Percentiles rank a stretch among this genome's conserved stretches.
Evolutionary conservation across 2,329 filamentous ascomycete genomes (phyloP).

Genomic region (Venturia carpophila): DNA sequence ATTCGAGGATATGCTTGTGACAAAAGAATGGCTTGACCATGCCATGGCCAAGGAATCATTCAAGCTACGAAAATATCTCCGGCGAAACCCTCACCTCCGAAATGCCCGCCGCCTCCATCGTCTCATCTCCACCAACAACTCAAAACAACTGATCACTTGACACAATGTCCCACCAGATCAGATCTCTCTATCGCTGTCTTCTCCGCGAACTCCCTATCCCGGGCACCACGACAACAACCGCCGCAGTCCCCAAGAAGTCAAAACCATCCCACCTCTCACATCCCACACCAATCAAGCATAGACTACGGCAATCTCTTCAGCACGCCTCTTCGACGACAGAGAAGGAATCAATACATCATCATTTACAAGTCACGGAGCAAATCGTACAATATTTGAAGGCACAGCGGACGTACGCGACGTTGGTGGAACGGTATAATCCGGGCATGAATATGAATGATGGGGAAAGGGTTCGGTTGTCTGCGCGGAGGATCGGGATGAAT

Average conservation of each 20-base stretch:
- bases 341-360: constrained; percentile 5
- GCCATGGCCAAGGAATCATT: neutral
- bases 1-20: neutral
- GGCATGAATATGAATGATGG: constrained; percentile 80
- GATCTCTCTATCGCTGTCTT: constrained; percentile 78
- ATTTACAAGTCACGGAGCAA: constrained; percentile 58
- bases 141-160: neutral
- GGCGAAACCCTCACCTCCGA: constrained; percentile 8
- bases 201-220: constrained; percentile 82
- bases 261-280: constrained; percentile 37
- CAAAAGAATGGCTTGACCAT: neutral
- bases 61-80: neutral
- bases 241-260: constrained; percentile 39
- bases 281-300: constrained; percentile 62
- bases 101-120: constrained; percentile 23
- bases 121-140: constrained; percentile 26
- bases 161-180: constrained; percentile 36
- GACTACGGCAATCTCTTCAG: constrained; percentile 58
- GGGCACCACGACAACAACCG: constrained; percentile 27
- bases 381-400: constrained; percentile 71
- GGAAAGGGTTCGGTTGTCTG: constrained; percentile 75
- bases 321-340: constrained; percentile 19
- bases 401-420: constrained; percentile 73
- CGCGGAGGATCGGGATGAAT: constrained; percentile 83
- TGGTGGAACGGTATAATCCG: constrained; percentile 89